Base-by-base conservation (phyloP, 768 basidiomycete genomes). In the Hirschioporus abietinus region DNA sequence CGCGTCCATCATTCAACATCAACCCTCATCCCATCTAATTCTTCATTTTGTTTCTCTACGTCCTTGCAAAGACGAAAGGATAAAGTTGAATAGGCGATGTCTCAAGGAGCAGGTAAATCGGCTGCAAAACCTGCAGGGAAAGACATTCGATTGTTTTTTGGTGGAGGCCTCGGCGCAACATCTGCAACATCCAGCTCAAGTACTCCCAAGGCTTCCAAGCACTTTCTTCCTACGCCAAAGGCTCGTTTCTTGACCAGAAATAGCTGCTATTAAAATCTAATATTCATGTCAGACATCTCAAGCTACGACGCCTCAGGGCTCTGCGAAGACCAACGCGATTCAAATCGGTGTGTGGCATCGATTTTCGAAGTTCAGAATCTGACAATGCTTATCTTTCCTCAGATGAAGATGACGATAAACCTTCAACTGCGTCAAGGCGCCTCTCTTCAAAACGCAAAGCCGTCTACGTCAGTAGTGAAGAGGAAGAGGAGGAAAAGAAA, bases 391-490 rank as follows among this genome's bases (percentile, higher is more conserved):
- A 58, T 63, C n/a, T 30, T 1, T 20, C 18, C 63, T 57, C n/a
- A 68, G 25, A 35, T 34, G 66, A 27, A 27, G 72, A 72, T 52
- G 76, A 76, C 26, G 74, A 71, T 15, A 71, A 69, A 23, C 66
- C 72, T 9, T 63, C 64, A 6, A 61, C 30, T 23, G 64, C 68
- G 42, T 57, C 68, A 7, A 64, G 66, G 8, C 62, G 70, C 42
- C 80, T 79, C 64, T 76, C 77, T 26, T 78, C 77, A 70, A 77
- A 77, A 64, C 57, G 69, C 1, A 64, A 72, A 2, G 72, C 76
- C 8, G 60, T 80, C 17, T 64, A 78, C 15, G 77, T 78, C 1
- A 81, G 78, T 66, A 81, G 82, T 34, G 80, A 80, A 25, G 79
- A 81, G 18, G 80, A 80, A 18, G 77, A 77, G 36, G 68, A 66